phyloP scores from a whole-genome alignment of 2,329 filamentous ascomycete species.

The Penicillium frequentans region DNA sequence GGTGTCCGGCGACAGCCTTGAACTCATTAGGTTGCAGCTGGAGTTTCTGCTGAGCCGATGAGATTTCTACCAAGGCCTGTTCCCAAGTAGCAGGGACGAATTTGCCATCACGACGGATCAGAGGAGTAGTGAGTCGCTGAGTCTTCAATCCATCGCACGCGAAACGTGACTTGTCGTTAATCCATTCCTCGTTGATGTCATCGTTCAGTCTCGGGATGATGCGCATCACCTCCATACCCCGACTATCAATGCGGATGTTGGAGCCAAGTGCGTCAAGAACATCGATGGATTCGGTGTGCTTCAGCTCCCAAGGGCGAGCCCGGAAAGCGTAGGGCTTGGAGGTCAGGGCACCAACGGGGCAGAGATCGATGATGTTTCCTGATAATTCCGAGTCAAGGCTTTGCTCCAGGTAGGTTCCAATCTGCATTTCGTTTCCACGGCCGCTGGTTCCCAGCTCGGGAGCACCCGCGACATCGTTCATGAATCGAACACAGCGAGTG shows the following conservation, averaged over 20 bases:
- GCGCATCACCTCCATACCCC: slow-evolving; percentile 95
- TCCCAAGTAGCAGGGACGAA: slow-evolving; percentile 95
- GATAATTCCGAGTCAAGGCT: slow-evolving; percentile 94
- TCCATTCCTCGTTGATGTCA: slow-evolving; percentile 99
- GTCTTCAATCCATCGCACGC: slow-evolving; percentile 96
- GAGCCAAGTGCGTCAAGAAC: slow-evolving; percentile 91
- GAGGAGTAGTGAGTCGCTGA: slow-evolving; percentile 87
- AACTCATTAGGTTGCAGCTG: slow-evolving; percentile 89
- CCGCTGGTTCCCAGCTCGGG: slow-evolving; percentile 92
- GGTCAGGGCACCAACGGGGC: slow-evolving; percentile 92
- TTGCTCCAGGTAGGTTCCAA: slow-evolving; percentile 94
- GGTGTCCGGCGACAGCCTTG: slow-evolving; percentile 88
- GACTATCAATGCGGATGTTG: slow-evolving; percentile 89
- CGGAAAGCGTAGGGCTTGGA: slow-evolving; percentile 98
- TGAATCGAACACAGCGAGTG: slow-evolving; percentile 95
- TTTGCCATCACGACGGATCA: slow-evolving; percentile 84
- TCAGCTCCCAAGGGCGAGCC: slow-evolving; percentile 93
- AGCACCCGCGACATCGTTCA: slow-evolving; percentile 94
- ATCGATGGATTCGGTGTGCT: slow-evolving; percentile 93
- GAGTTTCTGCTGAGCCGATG: slow-evolving; percentile 73
- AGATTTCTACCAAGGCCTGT: slow-evolving; percentile 86
- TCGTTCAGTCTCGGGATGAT: slow-evolving; percentile 91
- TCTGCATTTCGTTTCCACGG: slow-evolving; percentile 95
- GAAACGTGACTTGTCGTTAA: slow-evolving; percentile 97
- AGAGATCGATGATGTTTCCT: slow-evolving; percentile 96